A percentile compares a stretch with the other conserved stretches of the same genome.
Evolutionary conservation across 768 basidiomycete species (phyloP).

Genomic region (Calvatia gigantea): DNA sequence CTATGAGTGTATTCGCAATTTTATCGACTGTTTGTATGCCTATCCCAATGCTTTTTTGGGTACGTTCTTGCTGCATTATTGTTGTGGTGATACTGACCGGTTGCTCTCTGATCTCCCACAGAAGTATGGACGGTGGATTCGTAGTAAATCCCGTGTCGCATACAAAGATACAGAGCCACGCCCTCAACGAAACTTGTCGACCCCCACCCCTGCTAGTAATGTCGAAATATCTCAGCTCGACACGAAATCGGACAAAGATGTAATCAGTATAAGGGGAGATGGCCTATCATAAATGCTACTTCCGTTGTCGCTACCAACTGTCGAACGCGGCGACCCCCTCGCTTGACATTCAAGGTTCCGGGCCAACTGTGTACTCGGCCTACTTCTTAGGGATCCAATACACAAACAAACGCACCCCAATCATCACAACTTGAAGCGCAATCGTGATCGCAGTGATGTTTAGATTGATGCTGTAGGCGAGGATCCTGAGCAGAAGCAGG

Average conservation of each 20-base stretch:
- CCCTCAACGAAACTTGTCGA: constrained; percentile 11
- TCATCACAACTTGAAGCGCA: no score
- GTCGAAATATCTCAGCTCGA: constrained; percentile 20
- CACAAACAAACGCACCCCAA: no score
- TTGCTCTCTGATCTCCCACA: constrained; percentile 19
- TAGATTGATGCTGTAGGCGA: no score
- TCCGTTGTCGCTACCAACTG: no score
- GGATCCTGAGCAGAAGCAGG: no score
- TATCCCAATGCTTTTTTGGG: constrained; percentile 54
- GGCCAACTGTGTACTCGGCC: no score
- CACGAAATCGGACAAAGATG: constrained; percentile 16
- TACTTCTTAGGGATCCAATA: no score
- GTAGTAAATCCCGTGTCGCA: constrained; percentile 42
- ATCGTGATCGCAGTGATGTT: no score
- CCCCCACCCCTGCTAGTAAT: background rate
- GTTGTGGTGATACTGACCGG: background rate
- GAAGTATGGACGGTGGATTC: constrained; percentile 49
- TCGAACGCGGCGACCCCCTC: no score
- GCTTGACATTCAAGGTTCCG: no score
- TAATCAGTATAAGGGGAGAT: background rate
- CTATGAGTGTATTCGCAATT: constrained; percentile 51
- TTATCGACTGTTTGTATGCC: constrained; percentile 49
- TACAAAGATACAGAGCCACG: constrained; percentile 30
- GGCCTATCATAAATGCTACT: no score
- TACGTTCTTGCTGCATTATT: constrained; percentile 23